A percentile compares a stretch with the other conserved stretches of the same genome.
Evolutionary conservation across 805 yeast genomes (phyloP).

Genomic region (Sugiyamaella floridensis): DNA sequence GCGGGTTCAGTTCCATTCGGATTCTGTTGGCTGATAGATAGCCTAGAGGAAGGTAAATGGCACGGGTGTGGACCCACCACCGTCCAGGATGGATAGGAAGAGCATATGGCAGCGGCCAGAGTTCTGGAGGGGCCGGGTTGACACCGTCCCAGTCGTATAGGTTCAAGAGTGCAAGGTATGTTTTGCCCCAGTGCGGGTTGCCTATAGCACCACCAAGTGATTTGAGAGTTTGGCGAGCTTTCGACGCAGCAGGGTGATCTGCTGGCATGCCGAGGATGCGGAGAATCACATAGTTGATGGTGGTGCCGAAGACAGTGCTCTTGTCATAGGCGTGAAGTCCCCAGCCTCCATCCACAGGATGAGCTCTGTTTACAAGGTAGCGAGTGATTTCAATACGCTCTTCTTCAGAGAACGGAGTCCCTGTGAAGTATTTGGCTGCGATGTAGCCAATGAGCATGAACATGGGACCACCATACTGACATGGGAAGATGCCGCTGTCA

Average conservation of each 20-base stretch:
- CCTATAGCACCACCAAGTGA: slow-evolving; percentile 84
- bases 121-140: slow-evolving; percentile 97
- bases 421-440: slow-evolving; percentile 62
- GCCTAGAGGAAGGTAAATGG: slow-evolving; percentile 81
- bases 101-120: slow-evolving; percentile 79
- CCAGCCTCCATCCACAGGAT: slow-evolving; percentile 99
- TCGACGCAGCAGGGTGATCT: slow-evolving; percentile 68
- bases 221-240: slow-evolving; percentile 65
- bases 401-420: slow-evolving; percentile 59
- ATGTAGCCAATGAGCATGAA: slow-evolving; percentile 90
- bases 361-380: slow-evolving; percentile 83
- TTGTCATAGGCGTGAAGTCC: slow-evolving; percentile 90
- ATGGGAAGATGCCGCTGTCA: slow-evolving; percentile 77
- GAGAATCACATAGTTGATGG: slow-evolving; percentile 74
- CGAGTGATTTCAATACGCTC: slow-evolving; percentile 66
- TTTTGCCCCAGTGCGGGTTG: slow-evolving; percentile 96
- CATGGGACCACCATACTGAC: slow-evolving; percentile 97
- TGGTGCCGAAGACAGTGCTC: slow-evolving; percentile 91
- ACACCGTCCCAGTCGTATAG: slow-evolving; percentile 94
- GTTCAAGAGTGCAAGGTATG: slow-evolving; percentile 76
- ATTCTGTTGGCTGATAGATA: slow-evolving; percentile 57
- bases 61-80: slow-evolving; percentile 99
- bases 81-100: slow-evolving; percentile 86
- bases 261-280: slow-evolving; percentile 70
- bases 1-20: slow-evolving; percentile 54